Evolutionary conservation across 2,329 filamentous ascomycete genomes (phyloP).

Genomic region (Cercospora canescens): DNA sequence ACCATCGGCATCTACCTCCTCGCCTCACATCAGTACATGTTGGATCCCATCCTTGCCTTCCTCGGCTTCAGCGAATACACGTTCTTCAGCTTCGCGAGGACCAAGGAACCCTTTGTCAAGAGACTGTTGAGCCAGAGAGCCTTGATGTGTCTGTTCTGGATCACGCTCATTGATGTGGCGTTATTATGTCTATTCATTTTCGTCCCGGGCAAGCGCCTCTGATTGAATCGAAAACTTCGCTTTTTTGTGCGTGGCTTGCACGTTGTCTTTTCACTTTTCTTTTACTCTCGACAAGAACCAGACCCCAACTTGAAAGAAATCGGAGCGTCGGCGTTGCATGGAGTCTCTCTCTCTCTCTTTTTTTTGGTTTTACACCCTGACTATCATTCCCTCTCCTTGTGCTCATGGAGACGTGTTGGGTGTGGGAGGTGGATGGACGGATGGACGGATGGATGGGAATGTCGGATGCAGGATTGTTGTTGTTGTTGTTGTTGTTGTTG

Average conservation of each 20-base stretch:
- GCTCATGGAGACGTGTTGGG: too few relatives aligned
- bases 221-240: conserved; percentile 19
- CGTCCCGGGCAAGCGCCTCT: conserved; percentile 84
- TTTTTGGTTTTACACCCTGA: neutral
- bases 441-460: too few relatives aligned
- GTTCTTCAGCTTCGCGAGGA: conserved; percentile 84
- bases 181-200: conserved; percentile 90
- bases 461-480: too few relatives aligned
- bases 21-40: conserved; percentile 89
- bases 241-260: neutral
- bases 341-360: neutral
- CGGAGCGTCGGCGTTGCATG: neutral
- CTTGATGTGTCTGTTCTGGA: conserved; percentile 75
- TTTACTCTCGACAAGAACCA: neutral
- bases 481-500: too few relatives aligned
- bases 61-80: conserved; percentile 95
- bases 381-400: too few relatives aligned
- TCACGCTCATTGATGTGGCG: conserved; percentile 74
- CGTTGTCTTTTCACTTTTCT: neutral
- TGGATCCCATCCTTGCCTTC: conserved; percentile 88
- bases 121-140: conserved; percentile 82
- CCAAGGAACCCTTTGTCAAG: conserved; percentile 86
- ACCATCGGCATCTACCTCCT: conserved; percentile 87
- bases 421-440: too few relatives aligned
- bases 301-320: neutral